phyloP scores from a whole-genome alignment of 2,329 filamentous ascomycete genomes.

The Penicillium olsonii region DNA sequence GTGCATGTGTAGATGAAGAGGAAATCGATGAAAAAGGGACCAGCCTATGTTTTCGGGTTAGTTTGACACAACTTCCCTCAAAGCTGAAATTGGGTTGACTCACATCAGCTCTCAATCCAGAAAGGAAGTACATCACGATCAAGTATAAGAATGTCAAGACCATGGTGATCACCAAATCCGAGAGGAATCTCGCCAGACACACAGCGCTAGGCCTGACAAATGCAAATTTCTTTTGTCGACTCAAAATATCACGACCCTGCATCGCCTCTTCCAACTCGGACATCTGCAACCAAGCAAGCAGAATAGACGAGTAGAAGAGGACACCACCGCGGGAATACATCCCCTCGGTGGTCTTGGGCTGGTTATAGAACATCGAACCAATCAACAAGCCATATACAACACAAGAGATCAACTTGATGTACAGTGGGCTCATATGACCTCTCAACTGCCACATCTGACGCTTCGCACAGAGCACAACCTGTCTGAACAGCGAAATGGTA shows the following conservation, averaged over 20 bases:
- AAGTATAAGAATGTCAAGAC: slow-evolving; percentile 57
- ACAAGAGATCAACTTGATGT: slow-evolving; percentile 73
- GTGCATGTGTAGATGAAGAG: slow-evolving; percentile 62
- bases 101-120: slow-evolving; percentile 36
- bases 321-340: slow-evolving; percentile 62
- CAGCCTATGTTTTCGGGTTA: slow-evolving; percentile 39
- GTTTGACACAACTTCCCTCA: not conserved
- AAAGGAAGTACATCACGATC: slow-evolving; percentile 64
- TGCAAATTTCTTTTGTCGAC: slow-evolving; percentile 63
- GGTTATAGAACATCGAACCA: slow-evolving; percentile 71
- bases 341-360: slow-evolving; percentile 56
- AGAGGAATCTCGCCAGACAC: slow-evolving; percentile 57
- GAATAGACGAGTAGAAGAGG: slow-evolving; percentile 63
- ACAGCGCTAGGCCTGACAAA: slow-evolving; percentile 66
- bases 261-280: slow-evolving; percentile 76
- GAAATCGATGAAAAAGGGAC: slow-evolving; percentile 64
- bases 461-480: slow-evolving; percentile 60
- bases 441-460: slow-evolving; percentile 74
- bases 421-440: slow-evolving; percentile 69
- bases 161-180: slow-evolving; percentile 58
- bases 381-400: slow-evolving; percentile 70
- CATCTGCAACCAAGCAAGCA: slow-evolving; percentile 67
- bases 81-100: not conserved
- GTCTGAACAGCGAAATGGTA: slow-evolving; percentile 69
- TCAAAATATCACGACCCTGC: slow-evolving; percentile 66